Conservation (phyloP, 495 filamentous ascomycete species). For the Mycothermus thermophilus region DNA sequence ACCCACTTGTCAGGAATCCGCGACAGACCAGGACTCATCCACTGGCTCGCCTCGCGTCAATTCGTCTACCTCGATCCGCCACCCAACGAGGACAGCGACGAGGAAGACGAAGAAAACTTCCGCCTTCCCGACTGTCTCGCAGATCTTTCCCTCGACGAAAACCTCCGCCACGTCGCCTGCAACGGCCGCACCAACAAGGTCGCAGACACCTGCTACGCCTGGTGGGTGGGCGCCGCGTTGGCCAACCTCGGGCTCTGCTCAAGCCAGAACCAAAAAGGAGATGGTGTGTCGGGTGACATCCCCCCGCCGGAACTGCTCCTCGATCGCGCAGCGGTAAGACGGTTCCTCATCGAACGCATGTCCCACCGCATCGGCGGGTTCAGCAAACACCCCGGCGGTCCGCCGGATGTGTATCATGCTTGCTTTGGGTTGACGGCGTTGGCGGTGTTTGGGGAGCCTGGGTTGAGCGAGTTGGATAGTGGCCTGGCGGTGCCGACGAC, state of each 20-base stretch:
- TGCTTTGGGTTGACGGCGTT: constrained; percentile 77
- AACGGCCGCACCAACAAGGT: constrained; percentile 82
- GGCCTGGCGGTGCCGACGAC: constrained; percentile 49
- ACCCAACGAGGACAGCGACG: constrained; percentile 28
- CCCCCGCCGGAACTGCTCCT: constrained; percentile 43
- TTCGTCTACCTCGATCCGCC: constrained; percentile 36
- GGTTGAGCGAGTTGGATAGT: constrained; percentile 51
- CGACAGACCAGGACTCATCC: constrained; percentile 20
- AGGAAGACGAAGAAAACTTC: constrained; percentile 27
- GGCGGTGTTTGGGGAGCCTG: constrained; percentile 46
- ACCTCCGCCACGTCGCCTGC: constrained; percentile 44
- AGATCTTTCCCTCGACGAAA: constrained; percentile 19
- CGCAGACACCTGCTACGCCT: constrained; percentile 87
- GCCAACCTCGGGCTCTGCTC: constrained; percentile 39
- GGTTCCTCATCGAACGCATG: constrained; percentile 76
- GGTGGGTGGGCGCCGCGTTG: constrained; percentile 71
- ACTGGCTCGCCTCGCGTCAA: constrained; percentile 51
- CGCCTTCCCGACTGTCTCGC: constrained; percentile 24
- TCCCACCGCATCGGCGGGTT: constrained; percentile 88
- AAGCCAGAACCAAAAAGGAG: too few species aligned
- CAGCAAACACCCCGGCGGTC: constrained; percentile 64
- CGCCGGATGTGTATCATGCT: constrained; percentile 82
- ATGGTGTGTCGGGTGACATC: too few species aligned
- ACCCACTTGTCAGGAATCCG: constrained; percentile 24
- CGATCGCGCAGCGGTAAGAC: constrained; percentile 44